Evolutionary conservation across 2,329 filamentous ascomycete genomes (phyloP), one percentile per base, ranked within the genome.

Genomic region (Diaporthe eres): DNA sequence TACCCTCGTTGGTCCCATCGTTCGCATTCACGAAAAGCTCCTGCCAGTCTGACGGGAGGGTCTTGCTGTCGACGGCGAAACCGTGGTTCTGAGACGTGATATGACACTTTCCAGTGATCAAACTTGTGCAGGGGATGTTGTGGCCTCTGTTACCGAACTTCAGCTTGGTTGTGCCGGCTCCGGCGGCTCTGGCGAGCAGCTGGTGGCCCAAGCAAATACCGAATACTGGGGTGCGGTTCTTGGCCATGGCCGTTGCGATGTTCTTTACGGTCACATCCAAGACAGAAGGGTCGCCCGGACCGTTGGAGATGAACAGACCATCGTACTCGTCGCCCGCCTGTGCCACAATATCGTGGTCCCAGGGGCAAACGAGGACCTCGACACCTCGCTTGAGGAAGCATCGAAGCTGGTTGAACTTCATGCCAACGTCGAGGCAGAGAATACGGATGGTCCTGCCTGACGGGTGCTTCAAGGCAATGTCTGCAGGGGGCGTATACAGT

Each of bases 21-120:
- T 99, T 99, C 85, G 97, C 96, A 82, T 99, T 99, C 82, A 98
- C 94, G 80, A 98, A 99, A 13, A 98, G 91, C 86, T 98, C 97
- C 80, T 93, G 91, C 97, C 97, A 99, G 77, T 92, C 94, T 19
- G 90, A 83, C 13, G 94, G 91, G 13, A 99, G 88, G 34, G 92
- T 94, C 75, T 88, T 88, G 6, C 95, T 89, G 83, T 98, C 95
- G 57, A 99, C 97, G 13, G 96, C 97, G 82, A 93, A 99, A 84
- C 97, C 97, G 85, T 99, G 97, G 85, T 99, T 99, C 86, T 99
- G 97, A 13, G 97, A 98, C 55, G 97, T 99, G 83, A 99, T 99
- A 87, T 99, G 96, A 85, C 97, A 99, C 87, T 95, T 95, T 80
- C 97, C 97, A 60, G 96, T 98, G 79, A 98, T 89, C 90, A 98